Base-by-base conservation (phyloP, 768 basidiomycete species). In the Myochromella boudieri region DNA sequence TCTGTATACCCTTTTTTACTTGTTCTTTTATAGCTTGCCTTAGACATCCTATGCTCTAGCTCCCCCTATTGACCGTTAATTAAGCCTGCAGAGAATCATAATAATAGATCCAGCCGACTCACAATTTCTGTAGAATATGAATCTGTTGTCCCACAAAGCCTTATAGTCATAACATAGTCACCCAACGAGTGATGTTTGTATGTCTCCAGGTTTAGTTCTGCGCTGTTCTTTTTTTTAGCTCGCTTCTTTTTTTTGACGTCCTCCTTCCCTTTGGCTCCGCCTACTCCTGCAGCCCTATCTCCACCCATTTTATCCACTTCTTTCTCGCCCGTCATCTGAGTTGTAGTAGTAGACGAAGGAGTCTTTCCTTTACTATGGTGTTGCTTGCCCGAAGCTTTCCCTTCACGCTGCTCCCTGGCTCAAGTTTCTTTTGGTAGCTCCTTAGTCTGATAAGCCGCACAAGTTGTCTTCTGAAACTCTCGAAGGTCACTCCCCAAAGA, bases 21-120 rank as follows among this genome's bases (percentile, higher is more conserved):
- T 24, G 44, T 54, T 8, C 48, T 29, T n/a, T 26, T n/a, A 40
- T 54, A 54, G 24, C 45, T n/a, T 8, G 31, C 37, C 45, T 54
- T 54, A 15, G 45, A n/a, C 2, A 27, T 49, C n/a, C 45, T 32
- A 44, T 54, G 53, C 42, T 54, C 53, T 6, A 54, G 43, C 28
- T 54, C 49, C 8, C 53, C 53, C 49, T 54, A 29, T 24, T 24
- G n/a, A 15, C 7, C 6, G 17, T 7, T n/a, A n/a, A n/a, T n/a
- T n/a, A n/a, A 12, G 17, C 17, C 17, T 6, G 6, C n/a, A 12
- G 34, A 36, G 17, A 36, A 7, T 7, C 6, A 36, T 9, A 36
- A 29, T 14, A 14, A 29, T 6, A 14, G 14, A 29, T 29, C 14
- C 14, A 29, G 14, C 6, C 28, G 28, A 29, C 28, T 6, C 14